Conservation (phyloP, 805 yeast species). For the Candida parachauliodes region DNA sequence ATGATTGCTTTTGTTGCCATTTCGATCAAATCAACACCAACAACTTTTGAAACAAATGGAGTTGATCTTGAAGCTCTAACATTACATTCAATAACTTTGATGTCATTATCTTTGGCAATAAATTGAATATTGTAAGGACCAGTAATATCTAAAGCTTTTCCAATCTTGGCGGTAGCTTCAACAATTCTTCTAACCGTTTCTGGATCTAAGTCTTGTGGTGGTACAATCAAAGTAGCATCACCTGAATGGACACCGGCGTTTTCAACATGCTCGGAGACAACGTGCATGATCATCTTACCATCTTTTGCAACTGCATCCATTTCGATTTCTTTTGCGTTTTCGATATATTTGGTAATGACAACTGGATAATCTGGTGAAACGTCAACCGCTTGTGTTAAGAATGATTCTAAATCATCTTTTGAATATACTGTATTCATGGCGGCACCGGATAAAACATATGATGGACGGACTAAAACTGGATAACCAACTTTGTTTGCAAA, state of each 20-base stretch:
- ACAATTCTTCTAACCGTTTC: constrained; percentile 90
- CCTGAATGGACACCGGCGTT: constrained; percentile 99
- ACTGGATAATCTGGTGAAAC: constrained; percentile 98
- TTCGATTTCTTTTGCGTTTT: constrained; percentile 95
- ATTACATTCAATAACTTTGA: constrained; percentile 97
- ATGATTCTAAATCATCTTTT: constrained; percentile 79
- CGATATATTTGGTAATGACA: constrained; percentile 93
- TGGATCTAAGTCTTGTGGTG: constrained; percentile 91
- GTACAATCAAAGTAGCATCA: constrained; percentile 95
- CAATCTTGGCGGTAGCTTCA: constrained; percentile 94
- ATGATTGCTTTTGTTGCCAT: constrained; percentile 95
- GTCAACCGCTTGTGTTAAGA: constrained; percentile 90
- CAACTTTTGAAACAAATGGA: constrained; percentile 97
- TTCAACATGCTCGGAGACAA: constrained; percentile 97
- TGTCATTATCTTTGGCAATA: constrained; percentile 91
- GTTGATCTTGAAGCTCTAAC: constrained; percentile 99
- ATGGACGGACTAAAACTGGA: constrained; percentile 96
- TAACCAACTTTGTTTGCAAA: constrained; percentile 89
- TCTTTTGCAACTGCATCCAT: constrained; percentile 98
- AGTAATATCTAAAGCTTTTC: constrained; percentile 89
- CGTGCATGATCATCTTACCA: constrained; percentile 94
- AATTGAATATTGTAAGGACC: constrained; percentile 98
- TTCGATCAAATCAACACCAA: constrained; percentile 93
- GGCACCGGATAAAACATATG: constrained; percentile 96
- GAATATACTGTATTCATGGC: constrained; percentile 98